Percentiles rank a stretch among this genome's conserved stretches.
These are phyloP conservation scores for Gaultheria prostrata DNA, from an alignment of 148 eudicot species.

Conservation along the genomic window DNA sequence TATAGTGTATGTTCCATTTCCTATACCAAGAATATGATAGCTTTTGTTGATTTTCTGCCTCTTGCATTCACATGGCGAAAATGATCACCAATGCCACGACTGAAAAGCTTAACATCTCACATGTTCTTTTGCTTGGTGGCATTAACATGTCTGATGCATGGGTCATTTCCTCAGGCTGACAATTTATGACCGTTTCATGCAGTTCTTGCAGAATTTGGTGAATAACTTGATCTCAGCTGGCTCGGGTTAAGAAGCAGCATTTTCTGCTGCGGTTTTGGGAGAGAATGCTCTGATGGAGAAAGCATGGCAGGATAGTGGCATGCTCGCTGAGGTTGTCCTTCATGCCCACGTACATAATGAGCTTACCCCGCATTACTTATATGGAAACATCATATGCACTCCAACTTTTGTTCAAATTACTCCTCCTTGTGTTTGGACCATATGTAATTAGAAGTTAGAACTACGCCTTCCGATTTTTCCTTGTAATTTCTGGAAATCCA, in stretches of 20 bases:
- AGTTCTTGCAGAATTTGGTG: slow-evolving; percentile 71
- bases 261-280: slow-evolving; percentile 92
- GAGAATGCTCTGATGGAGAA: slow-evolving; percentile 98
- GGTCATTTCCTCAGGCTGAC: not conserved
- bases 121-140: not conserved
- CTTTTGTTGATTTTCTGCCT: not conserved
- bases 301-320: slow-evolving; percentile 98
- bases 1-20: not conserved
- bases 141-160: not conserved
- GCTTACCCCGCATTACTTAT: not conserved
- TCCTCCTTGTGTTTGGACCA: not conserved
- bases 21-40: not conserved
- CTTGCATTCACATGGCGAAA: not conserved
- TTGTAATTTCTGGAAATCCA: not conserved
- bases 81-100: slow-evolving; percentile 1
- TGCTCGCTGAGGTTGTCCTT: slow-evolving; percentile 99
- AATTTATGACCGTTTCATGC: not conserved
- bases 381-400: not conserved
- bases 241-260: slow-evolving; percentile 93
- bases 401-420: not conserved
- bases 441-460: not conserved
- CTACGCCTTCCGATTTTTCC: not conserved
- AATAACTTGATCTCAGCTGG: slow-evolving; percentile 85
- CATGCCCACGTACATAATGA: slow-evolving; percentile 75
- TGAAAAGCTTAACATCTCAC: not conserved